Base-by-base conservation (phyloP, 495 filamentous ascomycete genomes). In the Aspergillus nidulans region DNA sequence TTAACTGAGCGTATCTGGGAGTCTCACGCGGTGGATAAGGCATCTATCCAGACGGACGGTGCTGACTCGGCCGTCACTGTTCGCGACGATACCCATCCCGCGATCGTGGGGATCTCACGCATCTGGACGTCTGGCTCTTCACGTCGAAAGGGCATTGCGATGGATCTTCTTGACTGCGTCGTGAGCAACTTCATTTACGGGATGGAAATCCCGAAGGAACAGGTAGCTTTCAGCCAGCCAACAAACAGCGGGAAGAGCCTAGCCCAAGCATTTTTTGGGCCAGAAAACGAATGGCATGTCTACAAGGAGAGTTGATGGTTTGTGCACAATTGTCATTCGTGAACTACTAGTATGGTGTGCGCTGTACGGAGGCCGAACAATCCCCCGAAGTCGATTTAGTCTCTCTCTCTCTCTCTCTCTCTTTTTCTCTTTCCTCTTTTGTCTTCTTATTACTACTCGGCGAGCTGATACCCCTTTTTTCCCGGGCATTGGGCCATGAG, bases 161-260 rank as follows among this genome's bases (percentile, higher is more conserved):
- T 74, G 56, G 77, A 77, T 56, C 63, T 90, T 47, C 57, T 90
- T 48, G 82, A 89, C 45, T 79, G 77, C 54, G 83, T 84, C 45
- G 72, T 81, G 49, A 77, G 71, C 57, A 79, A 81, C 57, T 86
- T 85, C 62, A 81, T 87, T 36, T 86, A 86, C 62, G 85, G 85
- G 0, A 79, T 86, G 76, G 77, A 78, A 55, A 76, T 86, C 36
- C 74, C 80, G 30, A 88, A 85, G 68, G 71, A 76, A 25, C 65
- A 77, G 59, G 76, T 90, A 26, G 86, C 86, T 19, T 89, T 89
- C 64, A 88, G 85, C 63, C 87, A 89, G 61, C 85, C 85, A n/a
- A 90, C 86, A 2, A 85, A 84, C 62, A 87, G 83, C 62, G 86
- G 86, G 20, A 78, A 75, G 20, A 60, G 64, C 36, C 69, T 90